Conservation (phyloP, 352 stramenopile genomes). For the Phytophthora pistaciae region DNA sequence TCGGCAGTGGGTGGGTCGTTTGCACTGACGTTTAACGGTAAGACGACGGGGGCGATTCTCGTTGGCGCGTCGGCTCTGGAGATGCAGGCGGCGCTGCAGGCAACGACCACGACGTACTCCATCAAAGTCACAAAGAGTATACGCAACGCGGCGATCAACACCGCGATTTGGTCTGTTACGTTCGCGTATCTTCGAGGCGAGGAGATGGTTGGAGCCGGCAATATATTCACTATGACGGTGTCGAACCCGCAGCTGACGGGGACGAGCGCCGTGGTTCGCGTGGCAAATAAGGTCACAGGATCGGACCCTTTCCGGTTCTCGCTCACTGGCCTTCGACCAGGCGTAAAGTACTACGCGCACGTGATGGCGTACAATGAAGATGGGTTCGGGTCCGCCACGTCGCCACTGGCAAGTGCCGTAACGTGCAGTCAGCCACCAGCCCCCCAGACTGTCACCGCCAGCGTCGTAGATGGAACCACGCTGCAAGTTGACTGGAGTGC, state of each 20-base stretch:
- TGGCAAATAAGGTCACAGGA: constrained; percentile 90
- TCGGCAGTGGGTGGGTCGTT: constrained; percentile 82
- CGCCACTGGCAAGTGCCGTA: constrained; percentile 57
- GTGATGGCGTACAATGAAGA: constrained; percentile 85
- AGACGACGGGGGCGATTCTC: constrained; percentile 76
- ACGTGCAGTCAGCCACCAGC: constrained; percentile 66
- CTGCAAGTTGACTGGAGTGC: constrained; percentile 61
- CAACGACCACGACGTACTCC: constrained; percentile 87
- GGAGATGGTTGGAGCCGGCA: constrained; percentile 92
- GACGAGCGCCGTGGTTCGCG: constrained; percentile 59
- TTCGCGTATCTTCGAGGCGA: constrained; percentile 94
- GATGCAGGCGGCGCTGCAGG: constrained; percentile 85
- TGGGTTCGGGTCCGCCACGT: constrained; percentile 49
- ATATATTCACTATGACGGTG: constrained; percentile 87
- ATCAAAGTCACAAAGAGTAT: constrained; percentile 75
- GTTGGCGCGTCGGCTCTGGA: constrained; percentile 82
- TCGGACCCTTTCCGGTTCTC: constrained; percentile 89
- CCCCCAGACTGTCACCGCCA: constrained; percentile 53
- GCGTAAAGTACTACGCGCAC: constrained; percentile 77
- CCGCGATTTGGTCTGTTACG: constrained; percentile 93
- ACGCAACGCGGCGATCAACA: constrained; percentile 55
- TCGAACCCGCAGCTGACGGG: constrained; percentile 68
- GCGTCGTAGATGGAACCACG: constrained; percentile 64
- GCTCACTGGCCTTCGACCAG: constrained; percentile 62
- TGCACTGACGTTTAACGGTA: constrained; percentile 91